Evolutionary conservation across 129 eudicot species (phyloP), one percentile per base, ranked within the genome.

Genomic region (Tagetes erecta): DNA sequence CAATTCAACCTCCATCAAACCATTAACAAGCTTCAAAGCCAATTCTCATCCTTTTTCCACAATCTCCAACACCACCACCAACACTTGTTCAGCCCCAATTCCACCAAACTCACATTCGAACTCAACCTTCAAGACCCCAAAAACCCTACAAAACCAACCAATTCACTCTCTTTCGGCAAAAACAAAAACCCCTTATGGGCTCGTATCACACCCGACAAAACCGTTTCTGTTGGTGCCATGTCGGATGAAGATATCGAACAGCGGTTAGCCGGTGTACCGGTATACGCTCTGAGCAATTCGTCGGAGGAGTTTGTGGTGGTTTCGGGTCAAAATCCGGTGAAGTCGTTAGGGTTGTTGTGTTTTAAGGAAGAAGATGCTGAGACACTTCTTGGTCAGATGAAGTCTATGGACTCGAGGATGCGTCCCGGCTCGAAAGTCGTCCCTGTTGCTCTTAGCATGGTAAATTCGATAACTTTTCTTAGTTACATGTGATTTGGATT

Each of bases 361-460:
- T 83, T 94, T 40, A 80, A 74, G 64, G 87, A 94, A 75, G 84
- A 85, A 33, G 95, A 93, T 78, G 98, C 97, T 6, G 75, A 86
- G 6, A 36, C 89, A 4, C 87, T 93, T 67, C 89, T 88, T 67
- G 60, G 81, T 0, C 92, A 90, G 70, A 87, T 93, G 96, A 82
- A 85, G 62, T 52, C 80, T 3, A 81, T 93, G 78, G 91, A 90
- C 68, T 87, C 92, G 6, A 68, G 71, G 4, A 84, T 83, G 92
- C 82, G 89, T 8, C 77, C 82, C 0, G 96, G 86, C 30, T 84
- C 97, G 1, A 88, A 78, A 78, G 92, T 93, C 39, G 97, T 93
- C 41, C 74, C 97, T n/a, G 92, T 90, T 5, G 87, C 97, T 67
- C 88, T 94, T 4, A 82, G 86, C 71, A 93, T 90, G 95, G 98